phyloP scores from a whole-genome alignment of 2,329 filamentous ascomycete genomes.

The Metarhizium guizhouense region DNA sequence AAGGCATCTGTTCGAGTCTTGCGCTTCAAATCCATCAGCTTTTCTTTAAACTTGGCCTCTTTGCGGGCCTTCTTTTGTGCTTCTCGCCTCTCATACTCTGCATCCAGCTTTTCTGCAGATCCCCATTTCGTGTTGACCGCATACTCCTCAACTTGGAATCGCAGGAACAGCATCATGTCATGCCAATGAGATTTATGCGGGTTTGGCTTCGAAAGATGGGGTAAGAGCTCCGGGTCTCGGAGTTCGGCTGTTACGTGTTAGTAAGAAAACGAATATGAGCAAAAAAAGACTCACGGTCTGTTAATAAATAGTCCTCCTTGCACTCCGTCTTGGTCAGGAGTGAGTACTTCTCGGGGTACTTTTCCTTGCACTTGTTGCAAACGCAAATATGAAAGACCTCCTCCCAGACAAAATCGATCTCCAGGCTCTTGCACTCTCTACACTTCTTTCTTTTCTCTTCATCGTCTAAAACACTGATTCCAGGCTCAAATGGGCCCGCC shows the following conservation, averaged over 20 bases:
- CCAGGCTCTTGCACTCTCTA: constrained; percentile 69
- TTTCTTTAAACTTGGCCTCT: constrained; percentile 84
- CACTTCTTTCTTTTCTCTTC: constrained; percentile 63
- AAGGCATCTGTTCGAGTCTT: constrained; percentile 88
- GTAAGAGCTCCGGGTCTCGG: constrained; percentile 77
- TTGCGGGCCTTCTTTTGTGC: constrained; percentile 75
- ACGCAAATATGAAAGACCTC: constrained; percentile 70
- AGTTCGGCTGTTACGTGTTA: constrained; percentile 59
- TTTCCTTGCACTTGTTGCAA: constrained; percentile 82
- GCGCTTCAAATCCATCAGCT: constrained; percentile 84
- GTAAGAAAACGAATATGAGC: background rate
- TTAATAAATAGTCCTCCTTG: constrained; percentile 88
- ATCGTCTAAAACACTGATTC: constrained; percentile 64
- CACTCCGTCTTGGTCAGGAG: constrained; percentile 95
- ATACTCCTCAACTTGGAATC: constrained; percentile 90
- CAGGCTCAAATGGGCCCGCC: constrained; percentile 79
- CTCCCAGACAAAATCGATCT: constrained; percentile 94
- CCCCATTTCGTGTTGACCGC: constrained; percentile 90
- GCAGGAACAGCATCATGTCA: constrained; percentile 96
- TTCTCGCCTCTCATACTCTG: constrained; percentile 75
- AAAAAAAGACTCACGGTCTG: constrained; percentile 57
- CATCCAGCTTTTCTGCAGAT: constrained; percentile 73
- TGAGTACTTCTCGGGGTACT: constrained; percentile 84
- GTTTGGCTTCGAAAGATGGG: constrained; percentile 82
- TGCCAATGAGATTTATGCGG: constrained; percentile 95